These are phyloP conservation scores for Kodamaea neixiangensis DNA, from an alignment of 805 yeast species.

Conservation along the genomic window DNA sequence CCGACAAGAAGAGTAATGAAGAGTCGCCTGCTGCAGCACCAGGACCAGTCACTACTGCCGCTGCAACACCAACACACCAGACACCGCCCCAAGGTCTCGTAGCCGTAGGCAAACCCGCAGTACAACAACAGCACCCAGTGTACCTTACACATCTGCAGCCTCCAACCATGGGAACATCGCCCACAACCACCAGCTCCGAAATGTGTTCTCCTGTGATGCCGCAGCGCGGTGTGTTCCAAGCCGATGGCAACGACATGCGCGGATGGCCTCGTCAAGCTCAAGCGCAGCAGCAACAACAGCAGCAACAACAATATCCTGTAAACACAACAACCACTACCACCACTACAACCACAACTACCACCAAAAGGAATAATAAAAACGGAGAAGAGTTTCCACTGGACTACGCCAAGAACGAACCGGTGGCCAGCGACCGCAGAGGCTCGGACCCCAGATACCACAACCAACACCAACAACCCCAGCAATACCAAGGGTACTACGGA, in stretches of 20 bases:
- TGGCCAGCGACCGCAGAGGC: neutral
- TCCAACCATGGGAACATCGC: neutral
- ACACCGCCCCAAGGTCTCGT: neutral
- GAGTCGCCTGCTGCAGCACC: neutral
- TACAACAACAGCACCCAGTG: neutral
- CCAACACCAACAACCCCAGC: neutral
- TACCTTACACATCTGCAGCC: neutral
- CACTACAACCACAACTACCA: constrained; percentile 17
- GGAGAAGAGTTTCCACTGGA: neutral
- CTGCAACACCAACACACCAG: neutral
- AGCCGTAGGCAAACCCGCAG: neutral
- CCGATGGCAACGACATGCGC: neutral
- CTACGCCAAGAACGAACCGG: neutral
- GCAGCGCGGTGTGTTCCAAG: neutral
- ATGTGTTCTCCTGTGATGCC: neutral
- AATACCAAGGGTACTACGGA: neutral
- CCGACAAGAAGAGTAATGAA: neutral
- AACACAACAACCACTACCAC: constrained; percentile 18
- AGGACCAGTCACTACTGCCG: neutral
- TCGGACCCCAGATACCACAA: neutral
- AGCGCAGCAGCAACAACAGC: neutral
- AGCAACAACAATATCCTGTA: constrained; percentile 5
- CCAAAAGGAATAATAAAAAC: constrained; percentile 3
- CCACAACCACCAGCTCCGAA: neutral
- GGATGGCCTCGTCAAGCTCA: neutral